Percentiles rank a stretch among this genome's conserved stretches.
These are phyloP conservation scores for Lizanozyma gosingica DNA, from an alignment of 1,139 yeast species.

Conservation along the genomic window DNA sequence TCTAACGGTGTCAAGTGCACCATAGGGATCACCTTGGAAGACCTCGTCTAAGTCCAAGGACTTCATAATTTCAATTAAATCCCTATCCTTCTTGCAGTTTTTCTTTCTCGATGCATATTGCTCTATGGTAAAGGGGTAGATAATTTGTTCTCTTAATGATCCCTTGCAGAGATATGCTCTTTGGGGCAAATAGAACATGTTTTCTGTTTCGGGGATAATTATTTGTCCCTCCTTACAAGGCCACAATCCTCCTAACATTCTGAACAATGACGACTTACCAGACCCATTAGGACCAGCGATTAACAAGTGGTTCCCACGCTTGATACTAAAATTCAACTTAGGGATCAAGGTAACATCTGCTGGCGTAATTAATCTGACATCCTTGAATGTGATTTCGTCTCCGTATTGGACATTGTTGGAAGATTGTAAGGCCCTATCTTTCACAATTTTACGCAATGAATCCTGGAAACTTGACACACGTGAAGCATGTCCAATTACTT, in stretches of 20 bases:
- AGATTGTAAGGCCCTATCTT: slow-evolving; percentile 10
- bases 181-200: slow-evolving; percentile 87
- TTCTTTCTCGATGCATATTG: slow-evolving; percentile 39
- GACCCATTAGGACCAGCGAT: slow-evolving; percentile 96
- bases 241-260: slow-evolving; percentile 92
- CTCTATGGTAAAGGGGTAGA: slow-evolving; percentile 68
- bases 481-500: slow-evolving; percentile 74
- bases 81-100: slow-evolving; percentile 45
- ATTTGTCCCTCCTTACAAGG: slow-evolving; percentile 62
- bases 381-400: slow-evolving; percentile 57
- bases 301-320: slow-evolving; percentile 75
- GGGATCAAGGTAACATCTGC: slow-evolving; percentile 67
- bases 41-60: slow-evolving; percentile 52
- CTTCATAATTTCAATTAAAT: slow-evolving; percentile 52
- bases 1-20: slow-evolving; percentile 54
- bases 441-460: slow-evolving; percentile 47
- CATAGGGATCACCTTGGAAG: slow-evolving; percentile 25
- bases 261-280: slow-evolving; percentile 85
- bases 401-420: slow-evolving; percentile 20
- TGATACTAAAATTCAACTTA: slow-evolving; percentile 59
- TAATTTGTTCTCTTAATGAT: slow-evolving; percentile 76
- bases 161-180: slow-evolving; percentile 75
- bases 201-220: slow-evolving; percentile 53
- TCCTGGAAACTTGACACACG: slow-evolving; percentile 68
- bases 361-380: slow-evolving; percentile 78